Conservation (phyloP, 108 stramenopile genomes). For the Phaeodactylum tricornutum region DNA sequence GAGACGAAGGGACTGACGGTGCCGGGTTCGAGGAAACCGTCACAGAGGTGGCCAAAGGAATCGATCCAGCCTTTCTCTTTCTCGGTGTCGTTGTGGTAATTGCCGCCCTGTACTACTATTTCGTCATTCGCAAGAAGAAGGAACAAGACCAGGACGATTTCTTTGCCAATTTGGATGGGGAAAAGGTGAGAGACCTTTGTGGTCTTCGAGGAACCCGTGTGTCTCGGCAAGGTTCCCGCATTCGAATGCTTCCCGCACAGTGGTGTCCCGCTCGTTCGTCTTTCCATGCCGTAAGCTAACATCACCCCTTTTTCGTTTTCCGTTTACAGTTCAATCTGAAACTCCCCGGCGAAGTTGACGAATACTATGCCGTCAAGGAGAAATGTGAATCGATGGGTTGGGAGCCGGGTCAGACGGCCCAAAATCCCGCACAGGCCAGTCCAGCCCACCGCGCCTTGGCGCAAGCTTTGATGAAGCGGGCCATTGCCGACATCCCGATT, state of each 20-base stretch:
- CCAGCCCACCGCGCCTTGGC: constrained; percentile 59
- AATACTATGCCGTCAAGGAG: constrained; percentile 72
- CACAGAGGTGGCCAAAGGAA: constrained; percentile 21
- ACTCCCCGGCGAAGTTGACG: constrained; percentile 79
- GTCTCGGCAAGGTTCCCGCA: too few species aligned
- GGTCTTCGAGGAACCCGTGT: background rate
- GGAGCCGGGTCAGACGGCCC: constrained; percentile 49
- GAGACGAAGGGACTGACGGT: constrained; percentile 10
- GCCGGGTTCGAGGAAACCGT: constrained; percentile 22
- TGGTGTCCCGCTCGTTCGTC: background rate
- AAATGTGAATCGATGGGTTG: constrained; percentile 66
- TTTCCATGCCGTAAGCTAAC: background rate
- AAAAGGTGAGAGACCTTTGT: constrained; percentile 46
- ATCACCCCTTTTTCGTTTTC: background rate
- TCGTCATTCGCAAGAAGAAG: constrained; percentile 31
- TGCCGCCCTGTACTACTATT: constrained; percentile 32
- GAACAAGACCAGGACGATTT: constrained; percentile 59
- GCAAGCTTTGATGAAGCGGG: constrained; percentile 87
- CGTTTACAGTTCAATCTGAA: constrained; percentile 73
- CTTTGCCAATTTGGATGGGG: constrained; percentile 70
- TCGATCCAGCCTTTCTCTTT: constrained; percentile 72
- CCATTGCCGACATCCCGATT: constrained; percentile 85
- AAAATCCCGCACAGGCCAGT: background rate
- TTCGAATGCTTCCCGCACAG: background rate
- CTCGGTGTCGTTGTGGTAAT: constrained; percentile 40